phyloP scores from a whole-genome alignment of 1,284 basidiomycete genomes.

The Apiotrichum gamsii region DNA sequence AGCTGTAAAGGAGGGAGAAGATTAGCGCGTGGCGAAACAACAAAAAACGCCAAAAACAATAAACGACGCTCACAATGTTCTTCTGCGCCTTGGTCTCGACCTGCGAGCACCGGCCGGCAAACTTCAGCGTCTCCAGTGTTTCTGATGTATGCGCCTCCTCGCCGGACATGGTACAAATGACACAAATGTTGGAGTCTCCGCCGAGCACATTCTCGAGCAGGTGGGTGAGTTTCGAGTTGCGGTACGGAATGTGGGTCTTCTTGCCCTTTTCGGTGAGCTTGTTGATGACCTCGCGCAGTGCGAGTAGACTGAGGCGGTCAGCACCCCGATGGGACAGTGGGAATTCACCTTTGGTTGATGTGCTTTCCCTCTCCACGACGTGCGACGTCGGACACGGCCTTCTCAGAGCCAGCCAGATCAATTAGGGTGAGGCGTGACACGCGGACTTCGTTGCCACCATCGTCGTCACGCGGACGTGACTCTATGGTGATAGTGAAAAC shows the following conservation, averaged over 20 bases:
- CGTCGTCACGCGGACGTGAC: constrained; percentile 36
- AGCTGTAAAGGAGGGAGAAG: constrained; percentile 33
- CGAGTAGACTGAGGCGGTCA: constrained; percentile 44
- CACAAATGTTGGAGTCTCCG: constrained; percentile 54
- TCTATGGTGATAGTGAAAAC: constrained; percentile 53
- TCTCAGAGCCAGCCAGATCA: constrained; percentile 55
- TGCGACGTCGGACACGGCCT: constrained; percentile 52
- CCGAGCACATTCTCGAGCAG: constrained; percentile 54
- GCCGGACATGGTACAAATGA: constrained; percentile 52
- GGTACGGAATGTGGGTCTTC: constrained; percentile 52
- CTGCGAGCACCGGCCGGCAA: constrained; percentile 53
- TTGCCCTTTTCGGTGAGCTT: constrained; percentile 51
- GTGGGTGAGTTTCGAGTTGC: constrained; percentile 54
- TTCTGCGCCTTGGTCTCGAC: constrained; percentile 54
- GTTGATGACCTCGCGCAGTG: constrained; percentile 53
- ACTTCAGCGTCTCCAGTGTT: constrained; percentile 55
- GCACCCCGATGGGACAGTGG: too few species aligned
- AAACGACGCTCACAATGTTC: constrained; percentile 49
- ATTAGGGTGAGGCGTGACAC: constrained; percentile 34
- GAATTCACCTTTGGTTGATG: constrained; percentile 53
- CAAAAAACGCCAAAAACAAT: not conserved
- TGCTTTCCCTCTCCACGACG: constrained; percentile 54
- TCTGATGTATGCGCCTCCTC: constrained; percentile 52
- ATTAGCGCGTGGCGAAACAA: too few species aligned
- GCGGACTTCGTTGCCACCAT: constrained; percentile 38